Evolutionary conservation across 179 eudicot species (phyloP).

Genomic region (Vitellaria paradoxa): DNA sequence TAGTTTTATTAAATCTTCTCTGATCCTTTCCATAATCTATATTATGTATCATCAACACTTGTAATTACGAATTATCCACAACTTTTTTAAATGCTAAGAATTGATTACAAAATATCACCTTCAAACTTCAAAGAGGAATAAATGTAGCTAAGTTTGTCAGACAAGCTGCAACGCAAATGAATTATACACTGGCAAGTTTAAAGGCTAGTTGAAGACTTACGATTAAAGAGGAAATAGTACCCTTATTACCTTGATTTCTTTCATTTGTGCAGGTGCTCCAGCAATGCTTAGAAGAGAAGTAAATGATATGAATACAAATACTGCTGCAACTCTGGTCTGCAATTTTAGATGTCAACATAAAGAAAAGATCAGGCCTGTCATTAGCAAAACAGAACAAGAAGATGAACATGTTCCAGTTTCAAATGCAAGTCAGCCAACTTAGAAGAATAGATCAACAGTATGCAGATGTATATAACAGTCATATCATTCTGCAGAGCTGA

Average conservation of each 20-base stretch:
- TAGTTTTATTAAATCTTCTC: not conserved
- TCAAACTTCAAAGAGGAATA: no score
- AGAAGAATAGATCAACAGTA: not conserved
- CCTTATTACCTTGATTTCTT: conserved; percentile 77
- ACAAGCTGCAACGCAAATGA: conserved; percentile 1
- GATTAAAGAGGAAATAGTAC: no score
- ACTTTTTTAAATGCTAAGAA: not conserved
- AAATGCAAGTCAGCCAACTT: not conserved
- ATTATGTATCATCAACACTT: not conserved
- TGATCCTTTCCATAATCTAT: not conserved
- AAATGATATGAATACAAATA: conserved; percentile 82
- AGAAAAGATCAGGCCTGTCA: not conserved
- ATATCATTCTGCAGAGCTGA: not conserved
- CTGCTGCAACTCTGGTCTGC: conserved; percentile 95
- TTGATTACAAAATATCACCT: not conserved
- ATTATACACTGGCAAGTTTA: not conserved
- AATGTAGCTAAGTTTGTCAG: no score
- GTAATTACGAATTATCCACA: not conserved
- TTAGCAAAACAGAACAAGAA: conserved; percentile 6
- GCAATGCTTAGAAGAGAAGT: conserved; percentile 78
- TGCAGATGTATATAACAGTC: not conserved
- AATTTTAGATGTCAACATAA: conserved; percentile 10
- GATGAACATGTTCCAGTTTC: not conserved
- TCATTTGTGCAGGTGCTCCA: conserved; percentile 71
- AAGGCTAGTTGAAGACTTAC: no score